phyloP scores from a whole-genome alignment of 352 stramenopile species.

The Phytophthora palmivora region DNA sequence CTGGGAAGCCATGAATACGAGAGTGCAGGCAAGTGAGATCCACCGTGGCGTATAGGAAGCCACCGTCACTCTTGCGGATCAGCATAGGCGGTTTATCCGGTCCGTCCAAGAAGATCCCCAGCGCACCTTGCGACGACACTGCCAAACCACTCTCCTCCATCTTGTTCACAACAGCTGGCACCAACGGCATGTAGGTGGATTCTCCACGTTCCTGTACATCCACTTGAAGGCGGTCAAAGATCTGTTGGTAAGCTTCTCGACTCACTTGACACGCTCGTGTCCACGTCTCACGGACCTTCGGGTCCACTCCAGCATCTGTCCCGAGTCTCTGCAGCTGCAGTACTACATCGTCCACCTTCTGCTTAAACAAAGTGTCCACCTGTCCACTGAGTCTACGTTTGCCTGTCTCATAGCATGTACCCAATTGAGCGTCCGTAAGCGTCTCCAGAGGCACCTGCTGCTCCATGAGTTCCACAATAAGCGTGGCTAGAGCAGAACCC shows the following conservation, averaged over 20 bases:
- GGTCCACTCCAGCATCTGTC: conserved; percentile 38
- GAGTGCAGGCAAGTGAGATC: conserved; percentile 78
- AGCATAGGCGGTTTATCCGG: conserved; percentile 80
- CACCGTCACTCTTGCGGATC: conserved; percentile 83
- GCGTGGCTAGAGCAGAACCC: conserved; percentile 77
- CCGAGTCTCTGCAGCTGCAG: conserved; percentile 75
- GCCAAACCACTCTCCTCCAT: conserved; percentile 58
- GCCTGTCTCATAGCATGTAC: conserved; percentile 72
- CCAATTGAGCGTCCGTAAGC: conserved; percentile 67
- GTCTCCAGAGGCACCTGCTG: conserved; percentile 51
- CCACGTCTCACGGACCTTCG: conserved; percentile 58
- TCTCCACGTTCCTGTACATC: conserved; percentile 74
- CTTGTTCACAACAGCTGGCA: conserved; percentile 52
- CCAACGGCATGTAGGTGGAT: conserved; percentile 76
- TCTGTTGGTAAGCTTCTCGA: conserved; percentile 63
- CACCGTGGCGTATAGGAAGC: conserved; percentile 82
- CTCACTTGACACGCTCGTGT: conserved; percentile 73
- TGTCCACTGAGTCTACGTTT: conserved; percentile 51
- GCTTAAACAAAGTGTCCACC: conserved; percentile 62
- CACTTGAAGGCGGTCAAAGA: conserved; percentile 76
- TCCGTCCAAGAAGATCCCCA: conserved; percentile 80
- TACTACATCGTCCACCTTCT: conserved; percentile 69
- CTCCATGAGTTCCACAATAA: conserved; percentile 77
- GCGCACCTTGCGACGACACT: conserved; percentile 63
- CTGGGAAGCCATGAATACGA: conserved; percentile 74